Conservation (phyloP, 176 grass and related monocot species). For the Aegilops umbellulata region DNA sequence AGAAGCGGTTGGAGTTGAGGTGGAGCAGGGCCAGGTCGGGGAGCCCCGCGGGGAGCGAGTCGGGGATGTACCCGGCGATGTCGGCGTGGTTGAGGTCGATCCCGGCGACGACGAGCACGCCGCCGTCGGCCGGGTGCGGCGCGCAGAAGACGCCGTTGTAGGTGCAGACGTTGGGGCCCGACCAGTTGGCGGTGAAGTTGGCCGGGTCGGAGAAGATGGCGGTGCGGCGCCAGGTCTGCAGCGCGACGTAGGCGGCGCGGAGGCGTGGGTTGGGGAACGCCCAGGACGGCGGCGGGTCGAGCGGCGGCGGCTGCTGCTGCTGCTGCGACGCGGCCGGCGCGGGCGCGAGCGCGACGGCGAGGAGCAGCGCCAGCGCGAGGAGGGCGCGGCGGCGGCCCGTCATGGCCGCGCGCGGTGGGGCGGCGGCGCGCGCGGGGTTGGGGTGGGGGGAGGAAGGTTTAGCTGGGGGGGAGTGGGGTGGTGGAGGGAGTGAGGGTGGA, state of each 20-base stretch:
- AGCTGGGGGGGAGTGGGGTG: not conserved
- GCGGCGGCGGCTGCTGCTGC: not conserved
- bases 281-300: conserved; percentile 16
- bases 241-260: conserved; percentile 39
- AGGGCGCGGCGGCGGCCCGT: not conserved
- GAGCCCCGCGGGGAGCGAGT: conserved; percentile 11
- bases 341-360: not conserved
- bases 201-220: conserved; percentile 64
- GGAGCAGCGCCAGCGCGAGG: not conserved
- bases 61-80: conserved; percentile 45
- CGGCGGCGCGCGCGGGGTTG: not conserved
- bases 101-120: conserved; percentile 35
- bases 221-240: conserved; percentile 42
- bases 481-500: conserved; percentile 17
- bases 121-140: conserved; percentile 9
- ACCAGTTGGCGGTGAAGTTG: conserved; percentile 59
- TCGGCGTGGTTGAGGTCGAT: conserved; percentile 63
- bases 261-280: conserved; percentile 35
- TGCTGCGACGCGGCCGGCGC: not conserved
- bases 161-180: conserved; percentile 45
- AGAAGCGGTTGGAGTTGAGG: conserved; percentile 95
- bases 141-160: conserved; percentile 65
- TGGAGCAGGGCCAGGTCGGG: conserved; percentile 76
- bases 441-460: conserved; percentile 23
- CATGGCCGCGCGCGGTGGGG: not conserved